Evolutionary conservation across 768 basidiomycete species (phyloP).

Genomic region (Hypholoma fasciculare): DNA sequence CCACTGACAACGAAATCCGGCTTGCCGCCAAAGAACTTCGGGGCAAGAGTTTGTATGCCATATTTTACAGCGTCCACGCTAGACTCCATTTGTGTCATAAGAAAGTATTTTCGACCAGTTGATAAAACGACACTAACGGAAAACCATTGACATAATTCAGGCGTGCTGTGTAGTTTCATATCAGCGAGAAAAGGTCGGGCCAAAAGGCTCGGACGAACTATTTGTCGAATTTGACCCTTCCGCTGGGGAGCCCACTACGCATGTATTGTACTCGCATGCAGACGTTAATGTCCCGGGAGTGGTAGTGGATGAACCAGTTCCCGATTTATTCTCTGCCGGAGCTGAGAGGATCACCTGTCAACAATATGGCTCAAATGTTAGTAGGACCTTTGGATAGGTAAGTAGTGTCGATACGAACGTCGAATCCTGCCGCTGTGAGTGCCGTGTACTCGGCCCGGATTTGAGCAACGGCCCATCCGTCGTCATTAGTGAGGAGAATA

Average conservation of each 20-base stretch:
- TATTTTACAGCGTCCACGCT: conserved; percentile 32
- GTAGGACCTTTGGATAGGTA: too few relatives aligned
- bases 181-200: not conserved
- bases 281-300: conserved; percentile 31
- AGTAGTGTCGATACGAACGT: conserved; percentile 25
- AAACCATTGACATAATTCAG: conserved; percentile 39
- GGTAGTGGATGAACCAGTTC: conserved; percentile 41
- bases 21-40: conserved; percentile 35
- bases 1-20: conserved; percentile 50
- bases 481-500: conserved; percentile 35
- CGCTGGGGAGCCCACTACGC: conserved; percentile 43
- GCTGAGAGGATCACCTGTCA: conserved; percentile 45
- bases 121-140: conserved; percentile 22
- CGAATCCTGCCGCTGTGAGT: conserved; percentile 35
- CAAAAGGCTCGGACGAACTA: conserved; percentile 23
- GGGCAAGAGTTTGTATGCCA: conserved; percentile 48
- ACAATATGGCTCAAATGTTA: not conserved
- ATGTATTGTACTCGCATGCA: conserved; percentile 49
- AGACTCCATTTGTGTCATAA: not conserved
- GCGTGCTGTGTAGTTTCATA: conserved; percentile 18
- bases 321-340: conserved; percentile 46
- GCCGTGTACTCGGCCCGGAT: conserved; percentile 43
- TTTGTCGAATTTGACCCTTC: conserved; percentile 40
- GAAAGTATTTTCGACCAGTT: not conserved
- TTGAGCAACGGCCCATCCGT: conserved; percentile 47